A percentile compares a stretch with the other conserved stretches of the same genome.
These are phyloP conservation scores for Salix exigua DNA, from an alignment of 345 rosid species.

Conservation along the genomic window DNA sequence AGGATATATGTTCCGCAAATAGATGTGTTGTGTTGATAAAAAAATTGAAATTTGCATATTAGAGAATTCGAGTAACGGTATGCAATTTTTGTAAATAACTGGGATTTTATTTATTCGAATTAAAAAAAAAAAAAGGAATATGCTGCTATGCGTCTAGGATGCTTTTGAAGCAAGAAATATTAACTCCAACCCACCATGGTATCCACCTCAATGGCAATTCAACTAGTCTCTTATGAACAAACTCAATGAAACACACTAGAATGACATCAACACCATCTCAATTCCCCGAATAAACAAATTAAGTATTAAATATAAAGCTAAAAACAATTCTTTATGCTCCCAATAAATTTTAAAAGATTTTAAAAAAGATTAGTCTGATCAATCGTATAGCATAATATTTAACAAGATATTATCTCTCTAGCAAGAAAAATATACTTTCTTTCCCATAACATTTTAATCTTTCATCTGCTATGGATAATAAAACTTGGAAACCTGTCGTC, in stretches of 20 bases:
- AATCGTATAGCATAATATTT: not conserved
- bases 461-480: not conserved
- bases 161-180: not conserved
- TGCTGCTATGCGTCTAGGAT: slow-evolving; percentile 9
- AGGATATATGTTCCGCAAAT: too few species aligned
- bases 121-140: not conserved
- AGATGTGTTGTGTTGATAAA: too few species aligned
- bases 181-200: not conserved
- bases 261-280: not conserved
- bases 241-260: not conserved
- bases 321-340: too few species aligned
- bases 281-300: not conserved
- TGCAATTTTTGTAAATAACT: too few species aligned
- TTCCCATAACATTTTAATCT: not conserved
- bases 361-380: too few species aligned
- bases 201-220: not conserved
- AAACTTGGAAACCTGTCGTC: too few species aligned
- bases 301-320: too few species aligned
- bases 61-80: too few species aligned
- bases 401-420: not conserved
- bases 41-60: too few species aligned
- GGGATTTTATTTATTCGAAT: too few species aligned
- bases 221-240: not conserved
- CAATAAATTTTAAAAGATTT: too few species aligned
- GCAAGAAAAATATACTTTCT: not conserved